phyloP scores from a whole-genome alignment of 257 asterid species.

The Scutellaria minor region DNA sequence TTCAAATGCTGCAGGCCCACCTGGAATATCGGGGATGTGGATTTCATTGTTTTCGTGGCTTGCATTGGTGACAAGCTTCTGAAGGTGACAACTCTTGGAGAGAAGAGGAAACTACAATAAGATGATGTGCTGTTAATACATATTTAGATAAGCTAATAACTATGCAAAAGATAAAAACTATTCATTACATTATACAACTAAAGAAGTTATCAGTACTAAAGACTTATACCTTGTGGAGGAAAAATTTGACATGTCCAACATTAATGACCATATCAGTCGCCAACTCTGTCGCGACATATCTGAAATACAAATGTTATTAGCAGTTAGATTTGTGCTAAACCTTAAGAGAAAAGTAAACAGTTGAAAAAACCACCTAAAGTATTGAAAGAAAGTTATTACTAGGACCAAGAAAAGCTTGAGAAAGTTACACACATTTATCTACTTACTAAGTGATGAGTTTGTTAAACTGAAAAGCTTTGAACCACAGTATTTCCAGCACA shows the following conservation, averaged over 20 bases:
- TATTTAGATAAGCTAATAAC: neutral
- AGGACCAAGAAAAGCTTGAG: too few relatives aligned
- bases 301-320: constrained; percentile 30
- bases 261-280: constrained; percentile 49
- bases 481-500: neutral
- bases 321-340: constrained; percentile 21
- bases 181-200: neutral
- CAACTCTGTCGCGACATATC: constrained; percentile 55
- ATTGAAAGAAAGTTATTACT: neutral
- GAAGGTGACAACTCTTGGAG: constrained; percentile 70
- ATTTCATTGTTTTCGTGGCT: constrained; percentile 56
- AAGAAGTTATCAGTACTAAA: neutral
- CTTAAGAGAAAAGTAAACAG: neutral
- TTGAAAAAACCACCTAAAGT: neutral
- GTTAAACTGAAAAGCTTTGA: neutral
- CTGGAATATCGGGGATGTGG: constrained; percentile 68
- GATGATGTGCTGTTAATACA: neutral
- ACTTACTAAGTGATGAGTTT: constrained; percentile 1
- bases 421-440: neutral
- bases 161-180: too few relatives aligned
- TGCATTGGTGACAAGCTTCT: constrained; percentile 52
- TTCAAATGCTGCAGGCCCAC: constrained; percentile 81
- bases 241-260: constrained; percentile 53
- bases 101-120: constrained; percentile 75
- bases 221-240: constrained; percentile 52